These are phyloP conservation scores for Citrus inodora DNA, from an alignment of 345 rosid genomes.

Conservation along the genomic window DNA sequence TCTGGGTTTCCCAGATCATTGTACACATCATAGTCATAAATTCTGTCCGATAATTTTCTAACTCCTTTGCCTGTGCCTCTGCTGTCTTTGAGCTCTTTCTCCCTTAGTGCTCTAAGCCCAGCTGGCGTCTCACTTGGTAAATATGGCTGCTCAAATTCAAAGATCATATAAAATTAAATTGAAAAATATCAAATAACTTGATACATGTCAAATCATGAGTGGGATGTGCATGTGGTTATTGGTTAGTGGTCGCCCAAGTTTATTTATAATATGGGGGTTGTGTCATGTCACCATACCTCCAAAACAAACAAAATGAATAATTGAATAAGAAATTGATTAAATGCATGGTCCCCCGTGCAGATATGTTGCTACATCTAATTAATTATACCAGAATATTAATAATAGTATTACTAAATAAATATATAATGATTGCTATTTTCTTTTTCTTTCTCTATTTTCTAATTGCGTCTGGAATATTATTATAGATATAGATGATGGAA, in stretches of 20 bases:
- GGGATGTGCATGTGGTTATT: background rate
- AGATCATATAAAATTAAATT: background rate
- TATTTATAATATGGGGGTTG: background rate
- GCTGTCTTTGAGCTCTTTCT: conserved; percentile 56
- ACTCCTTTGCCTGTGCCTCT: conserved; percentile 75
- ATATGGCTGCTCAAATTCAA: conserved; percentile 64
- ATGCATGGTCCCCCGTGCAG: background rate
- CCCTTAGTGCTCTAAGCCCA: conserved; percentile 65
- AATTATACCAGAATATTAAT: background rate
- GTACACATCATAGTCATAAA: conserved; percentile 79
- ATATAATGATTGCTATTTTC: background rate
- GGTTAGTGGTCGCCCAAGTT: background rate
- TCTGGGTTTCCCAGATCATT: conserved; percentile 97
- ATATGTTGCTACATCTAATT: background rate
- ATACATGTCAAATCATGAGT: background rate
- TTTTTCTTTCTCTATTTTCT: background rate
- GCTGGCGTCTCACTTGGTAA: conserved; percentile 78
- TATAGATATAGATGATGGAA: background rate
- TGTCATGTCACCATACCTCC: background rate
- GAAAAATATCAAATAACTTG: too few species aligned
- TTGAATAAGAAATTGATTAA: background rate
- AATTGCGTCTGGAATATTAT: background rate
- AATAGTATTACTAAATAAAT: background rate
- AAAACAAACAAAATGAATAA: background rate
- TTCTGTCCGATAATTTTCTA: conserved; percentile 72